Evolutionary conservation across 257 asterid species (phyloP).

Genomic region (Petunia secreta): DNA sequence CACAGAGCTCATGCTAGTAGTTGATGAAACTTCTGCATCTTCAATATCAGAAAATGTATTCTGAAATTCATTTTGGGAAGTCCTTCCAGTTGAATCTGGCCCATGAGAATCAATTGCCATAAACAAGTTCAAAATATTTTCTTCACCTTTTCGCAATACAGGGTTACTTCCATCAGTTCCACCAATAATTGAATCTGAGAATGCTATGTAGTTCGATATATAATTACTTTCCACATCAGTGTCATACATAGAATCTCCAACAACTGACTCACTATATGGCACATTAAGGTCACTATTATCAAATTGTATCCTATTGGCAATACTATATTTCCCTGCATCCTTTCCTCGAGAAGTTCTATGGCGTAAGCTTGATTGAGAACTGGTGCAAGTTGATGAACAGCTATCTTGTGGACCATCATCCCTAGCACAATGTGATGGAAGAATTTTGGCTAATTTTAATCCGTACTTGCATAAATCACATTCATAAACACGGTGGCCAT

Average conservation of each 20-base stretch:
- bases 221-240: constrained; percentile 49
- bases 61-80: constrained; percentile 37
- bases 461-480: constrained; percentile 19
- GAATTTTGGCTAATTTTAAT: constrained; percentile 14
- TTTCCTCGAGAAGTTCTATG: constrained; percentile 22
- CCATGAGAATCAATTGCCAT: constrained; percentile 56
- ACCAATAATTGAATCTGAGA: constrained; percentile 78
- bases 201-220: constrained; percentile 77
- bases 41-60: constrained; percentile 57
- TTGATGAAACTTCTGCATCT: constrained; percentile 81
- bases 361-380: constrained; percentile 11
- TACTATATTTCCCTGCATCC: constrained; percentile 26
- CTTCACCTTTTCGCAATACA: constrained; percentile 55
- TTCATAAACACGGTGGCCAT: constrained; percentile 1
- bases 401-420: constrained; percentile 27
- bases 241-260: constrained; percentile 53
- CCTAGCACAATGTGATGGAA: constrained; percentile 10
- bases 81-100: constrained; percentile 31
- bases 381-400: constrained; percentile 26
- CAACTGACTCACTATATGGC: constrained; percentile 43
- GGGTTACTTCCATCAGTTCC: constrained; percentile 52
- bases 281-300: constrained; percentile 35
- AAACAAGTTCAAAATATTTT: constrained; percentile 70
- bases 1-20: constrained; percentile 84
- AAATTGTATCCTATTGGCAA: constrained; percentile 24